phyloP scores from a whole-genome alignment of 768 basidiomycete genomes.

The Leccinum rimulosum region DNA sequence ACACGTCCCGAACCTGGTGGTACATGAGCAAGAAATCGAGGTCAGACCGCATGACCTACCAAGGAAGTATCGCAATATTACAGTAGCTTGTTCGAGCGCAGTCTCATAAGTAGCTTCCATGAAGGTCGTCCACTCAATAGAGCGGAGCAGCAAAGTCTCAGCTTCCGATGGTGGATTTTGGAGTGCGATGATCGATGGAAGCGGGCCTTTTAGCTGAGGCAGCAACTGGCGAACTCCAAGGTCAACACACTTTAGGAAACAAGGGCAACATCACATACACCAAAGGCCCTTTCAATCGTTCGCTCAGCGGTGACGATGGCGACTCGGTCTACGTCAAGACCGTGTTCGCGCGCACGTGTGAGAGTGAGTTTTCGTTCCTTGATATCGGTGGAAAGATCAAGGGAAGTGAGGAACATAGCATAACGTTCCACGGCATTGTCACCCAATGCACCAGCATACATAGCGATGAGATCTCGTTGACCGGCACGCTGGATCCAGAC shows the following conservation, averaged over 20 bases:
- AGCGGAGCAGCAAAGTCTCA: slow-evolving; percentile 71
- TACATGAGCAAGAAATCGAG: neutral
- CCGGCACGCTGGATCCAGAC: slow-evolving; percentile 54
- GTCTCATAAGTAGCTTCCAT: slow-evolving; percentile 67
- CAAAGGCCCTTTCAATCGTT: slow-evolving; percentile 69
- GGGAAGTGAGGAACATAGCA: slow-evolving; percentile 81
- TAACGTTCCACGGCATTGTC: slow-evolving; percentile 92
- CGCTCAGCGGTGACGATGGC: slow-evolving; percentile 78
- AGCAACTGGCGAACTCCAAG: slow-evolving; percentile 40
- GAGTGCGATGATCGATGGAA: slow-evolving; percentile 58
- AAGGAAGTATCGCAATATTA: slow-evolving; percentile 86
- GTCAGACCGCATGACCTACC: slow-evolving; percentile 45
- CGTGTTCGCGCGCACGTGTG: slow-evolving; percentile 76
- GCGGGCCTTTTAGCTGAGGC: slow-evolving; percentile 50
- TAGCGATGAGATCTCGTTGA: slow-evolving; percentile 82
- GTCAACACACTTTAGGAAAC: slow-evolving; percentile 9
- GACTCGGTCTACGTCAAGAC: slow-evolving; percentile 77
- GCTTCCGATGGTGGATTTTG: slow-evolving; percentile 55
- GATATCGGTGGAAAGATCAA: slow-evolving; percentile 61
- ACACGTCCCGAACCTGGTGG: slow-evolving; percentile 68
- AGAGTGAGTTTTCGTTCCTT: slow-evolving; percentile 69
- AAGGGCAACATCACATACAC: slow-evolving; percentile 36
- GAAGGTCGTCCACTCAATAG: slow-evolving; percentile 93
- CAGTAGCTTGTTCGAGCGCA: slow-evolving; percentile 84
- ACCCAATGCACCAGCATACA: slow-evolving; percentile 90